Percentiles rank a stretch among this genome's conserved stretches.
Conservation (phyloP, 306 rosid genomes). For the Echinosophora koreensis region DNA sequence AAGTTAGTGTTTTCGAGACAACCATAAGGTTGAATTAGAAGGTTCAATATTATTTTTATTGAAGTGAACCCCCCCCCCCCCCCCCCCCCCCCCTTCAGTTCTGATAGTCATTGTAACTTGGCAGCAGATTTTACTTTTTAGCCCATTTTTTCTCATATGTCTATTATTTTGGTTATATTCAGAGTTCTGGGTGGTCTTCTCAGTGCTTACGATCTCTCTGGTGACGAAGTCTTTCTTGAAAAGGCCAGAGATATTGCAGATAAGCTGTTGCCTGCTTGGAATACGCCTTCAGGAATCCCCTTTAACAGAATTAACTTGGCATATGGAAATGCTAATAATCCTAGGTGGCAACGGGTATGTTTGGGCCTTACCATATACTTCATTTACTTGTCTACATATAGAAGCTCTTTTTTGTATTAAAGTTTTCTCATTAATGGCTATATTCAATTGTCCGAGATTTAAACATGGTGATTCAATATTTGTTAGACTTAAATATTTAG, state of each 20-base stretch:
- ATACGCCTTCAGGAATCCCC: slow-evolving; percentile 78
- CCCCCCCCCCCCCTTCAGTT: slow-evolving; percentile 25
- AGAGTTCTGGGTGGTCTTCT: slow-evolving; percentile 78
- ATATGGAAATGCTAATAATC: slow-evolving; percentile 58
- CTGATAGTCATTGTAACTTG: slow-evolving; percentile 41
- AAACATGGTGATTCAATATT: neutral
- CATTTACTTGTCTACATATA: slow-evolving; percentile 18
- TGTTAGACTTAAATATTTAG: slow-evolving; percentile 15
- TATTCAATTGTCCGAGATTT: neutral
- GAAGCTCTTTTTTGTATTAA: slow-evolving; percentile 30
- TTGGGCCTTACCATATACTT: slow-evolving; percentile 21
- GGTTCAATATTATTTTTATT: slow-evolving; percentile 63
- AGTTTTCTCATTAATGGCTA: neutral
- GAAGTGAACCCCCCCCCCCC: slow-evolving; percentile 16
- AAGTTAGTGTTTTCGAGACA: slow-evolving; percentile 82
- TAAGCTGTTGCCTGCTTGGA: slow-evolving; percentile 73
- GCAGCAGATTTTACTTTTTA: slow-evolving; percentile 20
- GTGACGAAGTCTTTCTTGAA: slow-evolving; percentile 66
- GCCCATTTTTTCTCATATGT: slow-evolving; percentile 33
- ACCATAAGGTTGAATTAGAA: slow-evolving; percentile 81
- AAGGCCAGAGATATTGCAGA: slow-evolving; percentile 73
- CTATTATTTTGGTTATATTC: slow-evolving; percentile 45
- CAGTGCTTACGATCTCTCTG: slow-evolving; percentile 72
- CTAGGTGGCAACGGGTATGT: slow-evolving; percentile 68
- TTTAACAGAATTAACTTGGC: slow-evolving; percentile 70